Evolutionary conservation across 139 green algal species (phyloP).

Genomic region (Chlorella sp.): DNA sequence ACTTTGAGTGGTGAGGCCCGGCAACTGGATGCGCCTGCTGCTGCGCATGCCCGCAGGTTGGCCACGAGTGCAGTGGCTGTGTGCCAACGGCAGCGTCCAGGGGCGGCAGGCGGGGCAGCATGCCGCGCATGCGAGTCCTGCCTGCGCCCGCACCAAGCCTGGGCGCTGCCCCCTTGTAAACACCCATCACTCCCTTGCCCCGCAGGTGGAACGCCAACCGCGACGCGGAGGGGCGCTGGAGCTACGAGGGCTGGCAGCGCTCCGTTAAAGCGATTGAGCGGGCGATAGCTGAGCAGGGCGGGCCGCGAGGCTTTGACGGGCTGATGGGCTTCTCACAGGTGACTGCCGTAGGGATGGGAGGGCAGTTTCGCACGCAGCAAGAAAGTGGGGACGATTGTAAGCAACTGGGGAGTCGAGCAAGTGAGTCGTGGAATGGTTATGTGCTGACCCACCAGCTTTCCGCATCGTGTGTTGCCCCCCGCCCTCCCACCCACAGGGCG

Average conservation of each 20-base stretch:
- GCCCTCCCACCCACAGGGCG: conserved; percentile 34
- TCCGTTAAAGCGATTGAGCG: conserved; percentile 15
- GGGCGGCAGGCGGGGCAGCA: too few species aligned
- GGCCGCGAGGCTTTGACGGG: conserved; percentile 61
- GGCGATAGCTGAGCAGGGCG: neutral
- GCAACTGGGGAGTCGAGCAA: neutral
- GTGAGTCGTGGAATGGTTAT: too few species aligned
- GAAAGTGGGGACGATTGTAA: neutral
- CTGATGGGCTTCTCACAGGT: conserved; percentile 66
- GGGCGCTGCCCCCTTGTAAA: too few species aligned
- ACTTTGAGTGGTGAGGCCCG: conserved; percentile 34
- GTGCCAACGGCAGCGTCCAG: too few species aligned
- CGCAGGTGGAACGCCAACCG: conserved; percentile 52
- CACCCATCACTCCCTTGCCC: neutral
- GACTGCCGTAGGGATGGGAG: neutral
- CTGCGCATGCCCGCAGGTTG: neutral
- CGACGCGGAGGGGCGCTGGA: conserved; percentile 19
- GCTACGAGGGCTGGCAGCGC: conserved; percentile 52
- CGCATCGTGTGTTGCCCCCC: neutral
- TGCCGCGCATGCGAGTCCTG: too few species aligned
- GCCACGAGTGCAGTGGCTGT: neutral
- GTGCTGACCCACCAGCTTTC: neutral
- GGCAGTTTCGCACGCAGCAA: neutral
- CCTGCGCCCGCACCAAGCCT: too few species aligned
- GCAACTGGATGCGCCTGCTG: too few species aligned